These are phyloP conservation scores for Pneumocystis oryctolagi DNA, from an alignment of 1,139 yeast genomes.

Conservation along the genomic window DNA sequence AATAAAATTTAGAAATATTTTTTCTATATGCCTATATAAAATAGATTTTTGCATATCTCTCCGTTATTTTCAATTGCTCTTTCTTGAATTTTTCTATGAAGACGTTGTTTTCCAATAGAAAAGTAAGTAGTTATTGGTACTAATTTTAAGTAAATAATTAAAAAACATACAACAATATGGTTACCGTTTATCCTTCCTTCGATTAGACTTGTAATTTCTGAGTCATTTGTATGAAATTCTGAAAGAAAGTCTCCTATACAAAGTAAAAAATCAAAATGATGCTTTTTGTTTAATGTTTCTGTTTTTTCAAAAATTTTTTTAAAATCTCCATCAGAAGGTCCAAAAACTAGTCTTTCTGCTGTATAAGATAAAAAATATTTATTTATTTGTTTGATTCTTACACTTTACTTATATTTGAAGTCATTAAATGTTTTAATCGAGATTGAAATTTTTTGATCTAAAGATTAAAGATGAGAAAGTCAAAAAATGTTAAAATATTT, in stretches of 20 bases:
- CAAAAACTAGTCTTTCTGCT: slow-evolving; percentile 4
- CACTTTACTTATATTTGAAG: background rate
- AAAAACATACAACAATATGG: background rate
- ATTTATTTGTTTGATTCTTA: background rate
- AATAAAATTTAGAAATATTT: background rate
- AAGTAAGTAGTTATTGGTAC: slow-evolving; percentile 10
- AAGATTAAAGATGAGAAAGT: background rate
- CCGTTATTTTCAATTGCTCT: slow-evolving; percentile 4
- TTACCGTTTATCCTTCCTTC: background rate
- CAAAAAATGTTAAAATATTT: background rate
- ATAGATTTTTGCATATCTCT: slow-evolving; percentile 10
- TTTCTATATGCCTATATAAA: slow-evolving; percentile 3
- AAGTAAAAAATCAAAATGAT: slow-evolving; percentile 9
- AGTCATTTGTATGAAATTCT: background rate
- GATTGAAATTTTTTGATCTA: background rate
- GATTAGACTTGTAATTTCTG: slow-evolving; percentile 3
- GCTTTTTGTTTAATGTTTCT: slow-evolving; percentile 4
- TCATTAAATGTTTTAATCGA: background rate
- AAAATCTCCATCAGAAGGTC: slow-evolving; percentile 8
- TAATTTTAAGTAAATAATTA: background rate
- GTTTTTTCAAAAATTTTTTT: slow-evolving; percentile 8
- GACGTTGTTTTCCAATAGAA: slow-evolving; percentile 6
- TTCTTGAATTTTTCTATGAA: slow-evolving; percentile 5
- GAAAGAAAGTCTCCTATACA: slow-evolving; percentile 11
- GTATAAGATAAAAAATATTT: background rate